Conservation (phyloP, 2,329 filamentous ascomycete genomes). For the Monosporascus cannonballus region DNA sequence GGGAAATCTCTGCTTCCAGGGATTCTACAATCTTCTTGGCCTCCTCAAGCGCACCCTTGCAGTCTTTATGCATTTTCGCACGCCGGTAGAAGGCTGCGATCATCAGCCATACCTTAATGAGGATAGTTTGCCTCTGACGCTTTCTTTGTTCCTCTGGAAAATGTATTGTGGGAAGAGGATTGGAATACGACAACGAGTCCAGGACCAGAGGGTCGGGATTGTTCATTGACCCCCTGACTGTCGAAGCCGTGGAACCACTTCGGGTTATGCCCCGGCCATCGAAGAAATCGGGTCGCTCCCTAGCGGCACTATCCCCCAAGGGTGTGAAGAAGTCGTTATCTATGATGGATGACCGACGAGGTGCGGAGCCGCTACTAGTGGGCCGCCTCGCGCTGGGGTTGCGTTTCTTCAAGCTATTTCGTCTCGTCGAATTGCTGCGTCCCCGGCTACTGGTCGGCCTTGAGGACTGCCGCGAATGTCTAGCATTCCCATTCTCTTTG, state of each 20-base stretch:
- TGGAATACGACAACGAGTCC: constrained; percentile 37
- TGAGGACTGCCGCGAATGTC: constrained; percentile 28
- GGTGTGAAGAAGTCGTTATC: constrained; percentile 49
- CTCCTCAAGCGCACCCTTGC: constrained; percentile 72
- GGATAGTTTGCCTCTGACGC: constrained; percentile 42
- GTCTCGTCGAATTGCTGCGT: constrained; percentile 41
- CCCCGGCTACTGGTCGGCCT: constrained; percentile 33
- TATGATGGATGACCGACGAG: constrained; percentile 35
- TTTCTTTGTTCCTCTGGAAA: constrained; percentile 49
- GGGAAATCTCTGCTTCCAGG: constrained; percentile 62
- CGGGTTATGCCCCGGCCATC: constrained; percentile 37
- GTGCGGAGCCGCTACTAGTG: constrained; percentile 34
- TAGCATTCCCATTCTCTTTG: constrained; percentile 48
- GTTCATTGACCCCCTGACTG: constrained; percentile 33
- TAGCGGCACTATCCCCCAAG: constrained; percentile 29
- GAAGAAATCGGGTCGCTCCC: constrained; percentile 37
- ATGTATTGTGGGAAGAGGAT: constrained; percentile 44
- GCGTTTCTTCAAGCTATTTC: constrained; percentile 48
- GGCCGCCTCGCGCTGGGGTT: constrained; percentile 43
- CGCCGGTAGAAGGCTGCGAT: constrained; percentile 84
- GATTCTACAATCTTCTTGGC: constrained; percentile 68
- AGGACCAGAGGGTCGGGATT: constrained; percentile 34
- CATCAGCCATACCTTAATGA: constrained; percentile 84
- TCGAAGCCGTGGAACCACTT: constrained; percentile 40
- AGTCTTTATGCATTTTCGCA: constrained; percentile 73